Conservation (phyloP, 1,139 yeast genomes). For the Tardiomyces depauwii region DNA sequence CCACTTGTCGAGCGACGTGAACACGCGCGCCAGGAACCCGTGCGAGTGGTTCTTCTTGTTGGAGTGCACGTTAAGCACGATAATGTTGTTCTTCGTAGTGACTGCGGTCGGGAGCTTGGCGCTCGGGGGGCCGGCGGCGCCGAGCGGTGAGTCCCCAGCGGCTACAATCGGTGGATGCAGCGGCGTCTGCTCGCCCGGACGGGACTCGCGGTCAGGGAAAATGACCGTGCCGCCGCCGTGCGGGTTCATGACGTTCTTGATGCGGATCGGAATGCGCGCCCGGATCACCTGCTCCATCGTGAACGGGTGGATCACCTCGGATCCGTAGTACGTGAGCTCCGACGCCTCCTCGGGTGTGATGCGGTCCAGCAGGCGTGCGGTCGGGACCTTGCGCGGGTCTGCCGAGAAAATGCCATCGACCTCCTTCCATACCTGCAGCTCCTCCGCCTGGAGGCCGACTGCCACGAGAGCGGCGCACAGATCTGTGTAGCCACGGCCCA, state of each 20-base stretch:
- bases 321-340: constrained; percentile 92
- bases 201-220: constrained; percentile 78
- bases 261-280: constrained; percentile 92
- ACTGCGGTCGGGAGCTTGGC: constrained; percentile 91
- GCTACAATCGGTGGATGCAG: constrained; percentile 88
- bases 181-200: constrained; percentile 81
- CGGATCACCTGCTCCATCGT: constrained; percentile 98
- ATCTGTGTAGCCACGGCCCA: constrained; percentile 96
- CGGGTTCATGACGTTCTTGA: constrained; percentile 92
- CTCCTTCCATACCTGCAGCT: constrained; percentile 96
- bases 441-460: constrained; percentile 86
- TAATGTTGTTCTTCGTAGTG: constrained; percentile 86
- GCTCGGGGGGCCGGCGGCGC: constrained; percentile 6
- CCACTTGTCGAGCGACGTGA: constrained; percentile 74
- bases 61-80: constrained; percentile 86
- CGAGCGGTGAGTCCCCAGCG: constrained; percentile 24
- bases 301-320: constrained; percentile 96
- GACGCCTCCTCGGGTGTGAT: constrained; percentile 99
- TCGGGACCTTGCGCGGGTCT: constrained; percentile 90
- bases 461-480: constrained; percentile 95
- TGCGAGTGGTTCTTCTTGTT: constrained; percentile 88
- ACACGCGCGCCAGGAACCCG: constrained; percentile 87
- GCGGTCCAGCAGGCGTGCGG: constrained; percentile 71
- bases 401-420: constrained; percentile 98
- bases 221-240: constrained; percentile 83